Evolutionary conservation across 2,329 filamentous ascomycete species (phyloP), one percentile per base, ranked within the genome.

Genomic region (Exophiala oligosperma): DNA sequence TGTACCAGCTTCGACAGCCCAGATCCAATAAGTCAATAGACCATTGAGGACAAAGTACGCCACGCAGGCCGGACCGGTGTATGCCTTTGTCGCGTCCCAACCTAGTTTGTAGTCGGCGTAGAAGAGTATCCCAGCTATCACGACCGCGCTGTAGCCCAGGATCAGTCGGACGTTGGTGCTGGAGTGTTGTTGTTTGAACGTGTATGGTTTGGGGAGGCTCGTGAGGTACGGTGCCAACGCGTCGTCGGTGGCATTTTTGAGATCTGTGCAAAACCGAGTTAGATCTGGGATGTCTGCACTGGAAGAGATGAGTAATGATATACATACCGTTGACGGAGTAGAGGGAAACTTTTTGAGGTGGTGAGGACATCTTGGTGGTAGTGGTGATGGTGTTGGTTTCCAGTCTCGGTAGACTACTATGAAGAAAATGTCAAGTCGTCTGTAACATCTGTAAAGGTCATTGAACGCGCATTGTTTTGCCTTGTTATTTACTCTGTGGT

Each of bases 241-340:
- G 77, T 99, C 94, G 78, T 99, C 94, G 66, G 90, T 91, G 40
- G 92, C 95, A 78, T 94, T 96, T 77, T 97, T 97, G 64, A 99
- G 88, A 73, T 97, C 94, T 96, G 72, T 12, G 43, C 1, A 12
- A 29, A 8, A 54, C 29, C 40, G 14, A 57, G 47, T 38, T 44
- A 44, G 26, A 54, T 43, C 23, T 41, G 12, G 29, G 40, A 29
- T 37, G n/a, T 29, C 47, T 52, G 59, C 46, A 24, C 23, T 46
- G 11, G n/a, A 12, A 17, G 6, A 17, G 17, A 17, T 17, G 17
- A 17, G 38, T 8, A 32, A 37, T 24, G n/a, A 24, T n/a, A 12
- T 46, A 68, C 71, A 52, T 67, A 77, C 76, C 76, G 67, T 74
- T 76, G 58, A 70, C 67, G 28, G 76, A 77, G 66, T 78, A 78